Evolutionary conservation across 140 eudicot species (phyloP), one percentile per base, ranked within the genome.

Genomic region (Stevia rebaudiana): DNA sequence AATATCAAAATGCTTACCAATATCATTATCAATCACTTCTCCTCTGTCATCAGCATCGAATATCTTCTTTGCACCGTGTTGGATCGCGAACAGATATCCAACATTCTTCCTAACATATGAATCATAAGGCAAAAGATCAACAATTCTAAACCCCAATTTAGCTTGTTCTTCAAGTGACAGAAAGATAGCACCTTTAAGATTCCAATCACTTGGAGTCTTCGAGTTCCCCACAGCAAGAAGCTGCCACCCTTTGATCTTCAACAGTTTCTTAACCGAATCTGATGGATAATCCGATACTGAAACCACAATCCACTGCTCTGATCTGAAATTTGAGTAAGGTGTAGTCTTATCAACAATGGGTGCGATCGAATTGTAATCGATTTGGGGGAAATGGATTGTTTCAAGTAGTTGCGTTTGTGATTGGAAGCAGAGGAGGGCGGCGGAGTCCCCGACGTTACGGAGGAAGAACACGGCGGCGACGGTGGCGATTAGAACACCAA

Each of bases 1-100:
- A 5, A 92, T 94, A 81, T 92, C 98, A 81, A 92, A 92, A 81
- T 88, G 96, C 67, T 88, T 92, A 56, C 96, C 96, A 16, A 92
- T 62, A 76, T 92, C 94, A 67, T 79, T 65, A 76, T 79, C 98
- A 57, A 92, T 88, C 17, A 92, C 88, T 21, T 92, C 89, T 6
- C 96, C 98, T 16, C 98, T 80, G 81, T 88, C 94, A 78, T 92
- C 96, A 23, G 85, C 87, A 72, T 92, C 98, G 48, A 76, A 88
- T 41, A 92, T 83, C 70, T 88, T 92, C 70, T 82, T 89, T 1
- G 96, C 98, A 25, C 98, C 98, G 16, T 92, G 98, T 49, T 88
- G 98, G 24, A 92, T 92, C 17, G 98, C 98, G 68, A 92, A 92
- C 59, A 92, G 68, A 76, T 92, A 92, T 16, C 98, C 98, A 40